Conservation (phyloP, 306 rosid species). For the Dalbergia cochinchinensis region DNA sequence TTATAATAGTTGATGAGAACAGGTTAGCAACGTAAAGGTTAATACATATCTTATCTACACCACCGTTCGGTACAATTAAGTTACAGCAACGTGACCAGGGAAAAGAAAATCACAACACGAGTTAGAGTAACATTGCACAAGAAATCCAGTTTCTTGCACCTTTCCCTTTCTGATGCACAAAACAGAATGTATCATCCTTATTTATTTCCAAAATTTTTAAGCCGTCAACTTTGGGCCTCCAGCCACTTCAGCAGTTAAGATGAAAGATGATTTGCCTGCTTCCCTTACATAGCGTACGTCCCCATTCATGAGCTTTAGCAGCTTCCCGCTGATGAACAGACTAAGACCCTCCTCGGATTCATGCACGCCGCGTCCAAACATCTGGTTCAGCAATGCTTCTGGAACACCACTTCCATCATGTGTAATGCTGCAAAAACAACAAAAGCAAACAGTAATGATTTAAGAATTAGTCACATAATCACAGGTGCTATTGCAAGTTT, state of each 20-base stretch:
- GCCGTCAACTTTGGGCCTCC: slow-evolving; percentile 43
- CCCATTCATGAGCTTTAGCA: slow-evolving; percentile 86
- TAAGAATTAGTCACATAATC: not conserved
- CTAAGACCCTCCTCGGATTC: slow-evolving; percentile 77
- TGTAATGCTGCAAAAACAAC: slow-evolving; percentile 61
- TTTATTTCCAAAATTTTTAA: slow-evolving; percentile 33
- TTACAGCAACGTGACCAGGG: not conserved
- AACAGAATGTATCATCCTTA: not conserved
- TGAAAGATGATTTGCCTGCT: slow-evolving; percentile 72
- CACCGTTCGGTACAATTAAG: slow-evolving; percentile 28
- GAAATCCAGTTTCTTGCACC: slow-evolving; percentile 23
- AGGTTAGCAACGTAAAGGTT: not conserved
- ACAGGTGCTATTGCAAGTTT: not conserved
- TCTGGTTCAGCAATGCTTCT: slow-evolving; percentile 70
- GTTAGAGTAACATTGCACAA: not conserved
- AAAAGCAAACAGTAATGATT: not conserved
- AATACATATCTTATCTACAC: slow-evolving; percentile 9
- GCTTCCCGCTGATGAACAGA: slow-evolving; percentile 72
- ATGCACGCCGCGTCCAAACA: slow-evolving; percentile 68
- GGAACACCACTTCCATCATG: slow-evolving; percentile 74
- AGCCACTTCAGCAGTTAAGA: slow-evolving; percentile 75
- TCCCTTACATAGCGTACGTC: slow-evolving; percentile 74
- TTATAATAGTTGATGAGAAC: not conserved
- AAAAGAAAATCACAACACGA: not conserved
- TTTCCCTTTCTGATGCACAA: slow-evolving; percentile 37